Base-by-base conservation (phyloP, 2,329 filamentous ascomycete species). In the Xylariaceae sp. region DNA sequence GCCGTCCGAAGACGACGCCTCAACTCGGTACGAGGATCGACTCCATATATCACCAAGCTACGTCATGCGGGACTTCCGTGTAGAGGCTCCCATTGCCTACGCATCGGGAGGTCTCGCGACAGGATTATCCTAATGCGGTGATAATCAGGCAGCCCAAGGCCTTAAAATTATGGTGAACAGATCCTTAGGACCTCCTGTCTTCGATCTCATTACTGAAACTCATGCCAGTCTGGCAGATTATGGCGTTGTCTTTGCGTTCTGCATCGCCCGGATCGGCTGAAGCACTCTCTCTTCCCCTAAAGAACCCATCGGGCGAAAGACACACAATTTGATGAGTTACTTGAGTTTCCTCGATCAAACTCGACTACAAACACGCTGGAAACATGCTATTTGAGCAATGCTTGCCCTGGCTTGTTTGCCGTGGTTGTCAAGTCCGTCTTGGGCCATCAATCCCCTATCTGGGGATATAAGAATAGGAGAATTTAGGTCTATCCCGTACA, bases 221-320 rank as follows among this genome's bases (percentile, higher is more conserved):
- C 0, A 58, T 45, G 1, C 67, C 68, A 1, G 59, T 37, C 0
- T 6, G 6, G 52, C 69, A 69, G 8, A 44, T 17, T 45, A 18
- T 1, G 1, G 55, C 1, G 11, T 50, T 2, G 2, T 64, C 63
- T 6, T 57, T 51, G 0, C 5, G 11, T 34, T 69, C 67, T 2
- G 62, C 61, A 5, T 61, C 45, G 3, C 67, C 60, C 3, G 67
- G 62, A 2, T 51, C 45, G 0, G 60, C 61, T 3, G 51, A 60
- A 1, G 23, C 23, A 30, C 23, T 30, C 23, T 30, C 45, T 51
- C 10, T 49, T 5, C 0, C 66, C 66, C 48, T 64, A 65, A 11
- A 67, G 56, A 0, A 61, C 34, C 0, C 34, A 55, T 23, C 66
- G 41, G 0, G 58, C 59, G 0, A 51, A 11, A 0, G 45, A 53